A percentile compares a stretch with the other conserved stretches of the same genome.
Conservation (phyloP, 129 eudicot species). For the Glebionis coronaria region DNA sequence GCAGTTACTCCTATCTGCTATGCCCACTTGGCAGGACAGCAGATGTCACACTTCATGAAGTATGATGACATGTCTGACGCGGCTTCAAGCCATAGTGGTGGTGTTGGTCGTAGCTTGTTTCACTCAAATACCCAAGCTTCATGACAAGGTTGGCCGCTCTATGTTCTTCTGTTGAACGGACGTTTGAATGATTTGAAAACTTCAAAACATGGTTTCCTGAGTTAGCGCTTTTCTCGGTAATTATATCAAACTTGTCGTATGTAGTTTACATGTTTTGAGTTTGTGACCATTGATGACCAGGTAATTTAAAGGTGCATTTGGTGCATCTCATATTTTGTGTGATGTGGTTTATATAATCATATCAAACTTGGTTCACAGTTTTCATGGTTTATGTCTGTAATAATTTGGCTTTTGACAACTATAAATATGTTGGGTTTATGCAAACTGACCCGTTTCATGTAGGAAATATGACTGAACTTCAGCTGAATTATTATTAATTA, state of each 20-base stretch:
- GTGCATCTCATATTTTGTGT: neutral
- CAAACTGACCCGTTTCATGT: no score
- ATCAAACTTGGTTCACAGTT: neutral
- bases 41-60: conserved; percentile 66
- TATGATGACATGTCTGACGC: conserved; percentile 63
- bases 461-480: no score
- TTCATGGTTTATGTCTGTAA: no score
- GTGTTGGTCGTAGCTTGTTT: conserved; percentile 41
- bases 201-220: neutral
- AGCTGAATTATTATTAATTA: no score
- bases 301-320: neutral
- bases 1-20: conserved; percentile 78
- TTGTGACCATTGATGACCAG: no score
- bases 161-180: conserved; percentile 81
- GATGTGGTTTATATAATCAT: conserved; percentile 6
- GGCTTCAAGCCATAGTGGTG: conserved; percentile 61
- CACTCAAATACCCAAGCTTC: conserved; percentile 55
- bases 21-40: conserved; percentile 84
- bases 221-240: neutral
- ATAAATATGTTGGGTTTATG: no score
- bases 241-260: neutral
- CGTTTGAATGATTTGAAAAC: neutral
- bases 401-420: no score
- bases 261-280: neutral
- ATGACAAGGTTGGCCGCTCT: conserved; percentile 46